Percentiles rank a stretch among this genome's conserved stretches.
These are phyloP conservation scores for Auriculariales sp. DNA, from an alignment of 768 basidiomycete species.

Conservation along the genomic window DNA sequence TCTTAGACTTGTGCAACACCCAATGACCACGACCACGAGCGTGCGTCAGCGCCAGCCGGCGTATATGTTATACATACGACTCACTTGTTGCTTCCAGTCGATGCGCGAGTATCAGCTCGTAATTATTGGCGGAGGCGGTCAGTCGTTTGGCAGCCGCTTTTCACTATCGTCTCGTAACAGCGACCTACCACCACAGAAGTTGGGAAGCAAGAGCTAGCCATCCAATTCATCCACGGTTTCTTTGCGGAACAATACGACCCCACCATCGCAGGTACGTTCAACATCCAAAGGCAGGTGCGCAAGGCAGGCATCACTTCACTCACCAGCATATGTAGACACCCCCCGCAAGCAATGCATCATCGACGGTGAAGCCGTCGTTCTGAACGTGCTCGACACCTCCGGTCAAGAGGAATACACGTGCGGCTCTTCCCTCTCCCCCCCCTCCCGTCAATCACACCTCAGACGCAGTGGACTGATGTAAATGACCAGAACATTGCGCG, in stretches of 20 bases:
- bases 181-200: constrained; percentile 11
- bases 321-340: constrained; percentile 22
- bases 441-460: not conserved
- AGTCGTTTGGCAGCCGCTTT: not conserved
- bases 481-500: constrained; percentile 27
- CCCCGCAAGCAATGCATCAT: constrained; percentile 32
- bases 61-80: not conserved
- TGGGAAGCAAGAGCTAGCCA: constrained; percentile 22
- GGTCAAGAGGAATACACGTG: constrained; percentile 35
- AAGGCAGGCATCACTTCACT: not conserved
- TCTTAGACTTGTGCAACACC: too few relatives aligned
- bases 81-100: constrained; percentile 20
- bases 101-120: constrained; percentile 27
- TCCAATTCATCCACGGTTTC: constrained; percentile 25
- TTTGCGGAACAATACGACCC: constrained; percentile 27
- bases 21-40: too few relatives aligned
- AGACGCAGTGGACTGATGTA: too few relatives aligned
- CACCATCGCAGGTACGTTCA: constrained; percentile 24
- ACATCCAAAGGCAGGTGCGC: not conserved
- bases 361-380: constrained; percentile 27
- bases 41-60: not conserved
- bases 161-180: not conserved
- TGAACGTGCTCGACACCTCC: constrained; percentile 33
- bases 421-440: constrained; percentile 5
- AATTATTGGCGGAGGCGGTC: constrained; percentile 27